phyloP scores from a whole-genome alignment of 2,329 filamentous ascomycete genomes.

The Cryphonectria japonica region DNA sequence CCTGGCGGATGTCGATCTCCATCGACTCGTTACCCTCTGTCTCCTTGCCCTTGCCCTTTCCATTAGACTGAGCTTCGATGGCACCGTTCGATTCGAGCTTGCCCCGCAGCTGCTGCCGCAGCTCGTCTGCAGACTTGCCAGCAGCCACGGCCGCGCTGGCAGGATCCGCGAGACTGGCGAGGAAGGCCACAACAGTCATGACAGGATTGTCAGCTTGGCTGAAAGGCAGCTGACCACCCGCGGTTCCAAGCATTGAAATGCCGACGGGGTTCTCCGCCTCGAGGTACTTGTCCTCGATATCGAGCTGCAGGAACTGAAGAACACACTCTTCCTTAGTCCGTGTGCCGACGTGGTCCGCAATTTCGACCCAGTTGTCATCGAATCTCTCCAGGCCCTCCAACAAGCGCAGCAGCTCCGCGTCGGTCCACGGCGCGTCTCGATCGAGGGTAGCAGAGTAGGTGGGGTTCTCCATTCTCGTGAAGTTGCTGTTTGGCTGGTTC shows the following conservation, averaged over 20 bases:
- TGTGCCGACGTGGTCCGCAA: constrained; percentile 89
- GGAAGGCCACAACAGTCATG: constrained; percentile 92
- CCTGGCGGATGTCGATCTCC: constrained; percentile 63
- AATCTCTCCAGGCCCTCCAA: constrained; percentile 91
- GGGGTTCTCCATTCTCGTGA: constrained; percentile 88
- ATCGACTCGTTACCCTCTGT: constrained; percentile 57
- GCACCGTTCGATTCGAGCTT: constrained; percentile 67
- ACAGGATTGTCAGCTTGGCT: constrained; percentile 94
- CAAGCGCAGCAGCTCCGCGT: constrained; percentile 85
- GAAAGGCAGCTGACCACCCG: constrained; percentile 83
- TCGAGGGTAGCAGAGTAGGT: constrained; percentile 78
- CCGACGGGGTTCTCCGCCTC: constrained; percentile 72
- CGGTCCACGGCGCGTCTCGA: constrained; percentile 86
- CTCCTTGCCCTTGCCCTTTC: constrained; percentile 63
- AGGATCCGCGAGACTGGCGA: constrained; percentile 89
- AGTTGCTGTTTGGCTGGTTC: constrained; percentile 79
- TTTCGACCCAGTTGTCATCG: constrained; percentile 93
- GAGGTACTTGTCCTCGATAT: constrained; percentile 96
- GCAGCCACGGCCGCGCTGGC: constrained; percentile 89
- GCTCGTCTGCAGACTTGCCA: constrained; percentile 82
- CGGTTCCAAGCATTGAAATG: constrained; percentile 69
- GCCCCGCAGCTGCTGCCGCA: constrained; percentile 77
- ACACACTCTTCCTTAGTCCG: constrained; percentile 95
- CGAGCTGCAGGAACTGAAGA: constrained; percentile 91
- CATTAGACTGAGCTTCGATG: constrained; percentile 48